Conservation (phyloP, 495 filamentous ascomycete species). For the Pseudoneurospora amorphoporcata region DNA sequence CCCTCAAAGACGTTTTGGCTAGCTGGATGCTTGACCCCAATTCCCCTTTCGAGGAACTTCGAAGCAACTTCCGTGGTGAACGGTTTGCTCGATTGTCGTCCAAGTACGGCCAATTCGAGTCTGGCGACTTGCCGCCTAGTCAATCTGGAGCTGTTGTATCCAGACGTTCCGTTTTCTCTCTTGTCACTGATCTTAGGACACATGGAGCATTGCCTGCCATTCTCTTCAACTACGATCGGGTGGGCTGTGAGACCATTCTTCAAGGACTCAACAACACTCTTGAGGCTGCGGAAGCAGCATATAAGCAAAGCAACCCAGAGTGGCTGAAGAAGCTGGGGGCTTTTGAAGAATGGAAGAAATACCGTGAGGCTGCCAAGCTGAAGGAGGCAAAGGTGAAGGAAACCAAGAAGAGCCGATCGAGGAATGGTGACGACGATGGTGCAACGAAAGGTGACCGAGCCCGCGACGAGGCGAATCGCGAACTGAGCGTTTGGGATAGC, state of each 20-base stretch:
- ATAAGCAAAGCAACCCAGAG: constrained; percentile 41
- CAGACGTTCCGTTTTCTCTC: constrained; percentile 40
- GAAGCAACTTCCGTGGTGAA: constrained; percentile 25
- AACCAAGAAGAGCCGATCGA: constrained; percentile 24
- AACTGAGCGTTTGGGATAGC: constrained; percentile 42
- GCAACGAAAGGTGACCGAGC: constrained; percentile 26
- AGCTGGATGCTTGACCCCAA: constrained; percentile 48
- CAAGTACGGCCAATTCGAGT: background rate
- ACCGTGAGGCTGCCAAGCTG: constrained; percentile 24
- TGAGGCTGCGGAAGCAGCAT: constrained; percentile 40
- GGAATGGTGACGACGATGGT: constrained; percentile 2
- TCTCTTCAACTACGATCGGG: constrained; percentile 66
- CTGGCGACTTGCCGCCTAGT: background rate
- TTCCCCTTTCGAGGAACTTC: constrained; percentile 54
- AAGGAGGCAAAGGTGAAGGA: constrained; percentile 25
- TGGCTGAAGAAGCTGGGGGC: constrained; percentile 48
- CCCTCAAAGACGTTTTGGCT: constrained; percentile 47
- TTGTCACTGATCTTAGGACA: constrained; percentile 51
- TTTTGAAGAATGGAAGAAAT: constrained; percentile 43
- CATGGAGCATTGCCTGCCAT: constrained; percentile 61
- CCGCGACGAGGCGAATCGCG: constrained; percentile 23
- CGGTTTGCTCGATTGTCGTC: background rate
- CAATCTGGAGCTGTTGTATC: background rate
- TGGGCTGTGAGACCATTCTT: constrained; percentile 48
- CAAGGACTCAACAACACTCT: constrained; percentile 38